These are phyloP conservation scores for Fusarium torulosum DNA, from an alignment of 2,329 filamentous ascomycete species.

Conservation along the genomic window DNA sequence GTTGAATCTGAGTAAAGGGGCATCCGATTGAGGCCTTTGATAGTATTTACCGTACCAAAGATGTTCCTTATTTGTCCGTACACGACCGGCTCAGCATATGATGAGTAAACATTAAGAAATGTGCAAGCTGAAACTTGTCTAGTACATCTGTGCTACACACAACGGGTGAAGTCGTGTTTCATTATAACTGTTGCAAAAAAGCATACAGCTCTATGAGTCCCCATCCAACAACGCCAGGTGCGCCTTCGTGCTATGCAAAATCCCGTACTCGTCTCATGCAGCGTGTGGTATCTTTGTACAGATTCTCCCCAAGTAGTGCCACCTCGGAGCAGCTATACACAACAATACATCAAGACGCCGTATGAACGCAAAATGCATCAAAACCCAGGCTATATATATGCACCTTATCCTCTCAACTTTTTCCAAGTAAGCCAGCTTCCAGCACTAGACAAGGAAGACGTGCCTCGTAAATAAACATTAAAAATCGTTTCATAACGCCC, in stretches of 20 bases:
- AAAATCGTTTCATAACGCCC: conserved; percentile 23
- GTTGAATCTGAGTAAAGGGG: conserved; percentile 49
- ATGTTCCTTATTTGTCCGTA: neutral
- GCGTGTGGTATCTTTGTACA: conserved; percentile 35
- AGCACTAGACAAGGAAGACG: conserved; percentile 19
- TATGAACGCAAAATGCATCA: conserved; percentile 22
- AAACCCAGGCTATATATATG: conserved; percentile 26
- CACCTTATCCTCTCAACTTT: conserved; percentile 32
- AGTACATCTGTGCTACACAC: conserved; percentile 12
- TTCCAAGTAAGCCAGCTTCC: conserved; percentile 30
- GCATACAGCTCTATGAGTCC: conserved; percentile 35
- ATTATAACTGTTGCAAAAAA: conserved; percentile 27
- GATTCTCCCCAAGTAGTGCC: conserved; percentile 8
- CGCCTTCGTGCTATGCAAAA: conserved; percentile 38
- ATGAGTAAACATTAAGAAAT: neutral
- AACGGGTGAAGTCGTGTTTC: conserved; percentile 27
- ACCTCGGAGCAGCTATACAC: conserved; percentile 21
- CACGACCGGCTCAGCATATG: neutral
- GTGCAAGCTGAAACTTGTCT: conserved; percentile 14
- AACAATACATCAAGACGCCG: conserved; percentile 25
- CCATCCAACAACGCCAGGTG: conserved; percentile 37
- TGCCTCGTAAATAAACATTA: conserved; percentile 44
- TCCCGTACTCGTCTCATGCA: conserved; percentile 35
- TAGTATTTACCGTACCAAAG: neutral
- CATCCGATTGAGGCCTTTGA: neutral